Conservation (phyloP, 2,329 filamentous ascomycete genomes). For the Cryphonectria japonica region DNA sequence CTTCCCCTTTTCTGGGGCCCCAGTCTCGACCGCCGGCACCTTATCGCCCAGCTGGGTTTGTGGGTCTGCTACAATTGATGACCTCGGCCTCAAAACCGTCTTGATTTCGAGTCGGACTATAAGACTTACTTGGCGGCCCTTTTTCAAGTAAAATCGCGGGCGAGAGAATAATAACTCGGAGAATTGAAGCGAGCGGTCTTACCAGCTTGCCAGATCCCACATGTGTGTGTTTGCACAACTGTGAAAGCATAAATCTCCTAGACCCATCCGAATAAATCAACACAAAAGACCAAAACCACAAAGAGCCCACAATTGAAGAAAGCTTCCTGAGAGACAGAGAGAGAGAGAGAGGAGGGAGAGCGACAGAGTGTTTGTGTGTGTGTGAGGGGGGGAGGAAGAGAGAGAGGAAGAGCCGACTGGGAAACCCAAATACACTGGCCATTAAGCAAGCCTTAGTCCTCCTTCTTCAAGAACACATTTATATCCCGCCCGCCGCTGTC, state of each 20-base stretch:
- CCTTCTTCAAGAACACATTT: neutral
- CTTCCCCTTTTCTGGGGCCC: slow-evolving; percentile 13
- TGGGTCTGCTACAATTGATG: slow-evolving; percentile 7
- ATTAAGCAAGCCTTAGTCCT: neutral
- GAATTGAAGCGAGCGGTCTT: neutral
- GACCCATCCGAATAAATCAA: neutral
- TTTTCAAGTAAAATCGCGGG: neutral
- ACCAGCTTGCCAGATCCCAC: neutral
- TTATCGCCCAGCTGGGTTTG: slow-evolving; percentile 2
- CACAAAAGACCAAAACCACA: neutral
- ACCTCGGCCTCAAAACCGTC: slow-evolving; percentile 15
- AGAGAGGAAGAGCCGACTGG: neutral
- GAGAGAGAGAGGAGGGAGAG: neutral
- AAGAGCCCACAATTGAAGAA: neutral
- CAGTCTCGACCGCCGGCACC: slow-evolving; percentile 6
- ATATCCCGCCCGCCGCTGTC: neutral
- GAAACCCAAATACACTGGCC: neutral
- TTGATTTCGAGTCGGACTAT: slow-evolving; percentile 14
- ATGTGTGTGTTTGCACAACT: neutral
- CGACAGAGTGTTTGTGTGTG: neutral
- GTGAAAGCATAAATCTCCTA: neutral
- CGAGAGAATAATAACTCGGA: neutral
- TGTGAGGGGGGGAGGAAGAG: neutral
- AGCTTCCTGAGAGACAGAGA: neutral
- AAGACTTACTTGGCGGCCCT: slow-evolving; percentile 14